Evolutionary conservation across 345 rosid species (phyloP), one percentile per base, ranked within the genome.

Genomic region (Linum usitatissimum): DNA sequence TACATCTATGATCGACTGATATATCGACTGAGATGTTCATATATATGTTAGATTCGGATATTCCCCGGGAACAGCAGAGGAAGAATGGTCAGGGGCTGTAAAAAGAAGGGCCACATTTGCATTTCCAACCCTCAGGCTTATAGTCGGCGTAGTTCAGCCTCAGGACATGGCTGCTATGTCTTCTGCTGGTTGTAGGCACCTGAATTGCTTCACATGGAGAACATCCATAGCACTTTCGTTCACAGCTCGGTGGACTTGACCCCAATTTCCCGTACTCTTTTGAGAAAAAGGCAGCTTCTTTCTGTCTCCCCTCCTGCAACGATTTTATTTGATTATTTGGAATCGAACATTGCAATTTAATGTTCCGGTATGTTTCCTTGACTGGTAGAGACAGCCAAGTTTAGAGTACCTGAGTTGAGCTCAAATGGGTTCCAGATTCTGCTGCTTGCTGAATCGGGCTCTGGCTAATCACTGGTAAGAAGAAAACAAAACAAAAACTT

Each of bases 41-140:
- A 3, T 55, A 10, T 45, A 40, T 6, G 10, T 40, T 7, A 40
- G 13, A 4, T 40, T 40, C 48, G 13, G 8, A 40, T 40, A 6
- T 40, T 40, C 48, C 48, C 48, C 4, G 10, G 1, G 17, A 45
- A 1, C 51, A 40, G 48, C 48, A 7, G 17, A 10, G 51, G 17
- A 15, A 45, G 14, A 6, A 10, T 45, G 51, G 17, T 45, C 79
- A 85, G n/a, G 91, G 84, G 60, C 63, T 65, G 58, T 79, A 81
- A 49, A 75, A 65, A 14, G 82, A 71, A 72, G 89, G 88, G 18
- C 84, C 81, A 68, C 92, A 90, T 60, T 81, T 90, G 81, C 94
- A 91, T 77, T 83, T 86, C 97, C 94, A 91, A 0, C 88, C 81
- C 68, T 84, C 90, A 39, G 97, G 97, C 59, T 88, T 83, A 64